A percentile compares a stretch with the other conserved stretches of the same genome.
phyloP scores from a whole-genome alignment of 305 asterid genomes.

The Monarda citriodora region DNA sequence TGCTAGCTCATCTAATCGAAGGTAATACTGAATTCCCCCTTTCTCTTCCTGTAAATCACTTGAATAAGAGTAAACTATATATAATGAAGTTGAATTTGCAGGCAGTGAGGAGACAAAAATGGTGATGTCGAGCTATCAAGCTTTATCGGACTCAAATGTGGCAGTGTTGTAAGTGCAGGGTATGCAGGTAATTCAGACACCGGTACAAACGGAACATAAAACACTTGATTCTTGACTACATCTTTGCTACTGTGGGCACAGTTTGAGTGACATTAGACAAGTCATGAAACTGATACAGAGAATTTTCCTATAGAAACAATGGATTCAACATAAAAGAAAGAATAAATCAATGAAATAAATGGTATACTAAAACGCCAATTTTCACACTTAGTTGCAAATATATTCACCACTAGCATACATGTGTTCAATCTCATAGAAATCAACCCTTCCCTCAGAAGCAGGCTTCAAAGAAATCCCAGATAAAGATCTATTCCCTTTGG shows the following conservation, averaged over 20 bases:
- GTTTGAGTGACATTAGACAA: no score
- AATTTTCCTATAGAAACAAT: background rate
- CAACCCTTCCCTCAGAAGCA: constrained; percentile 73
- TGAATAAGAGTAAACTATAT: background rate
- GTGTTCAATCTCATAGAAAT: constrained; percentile 80
- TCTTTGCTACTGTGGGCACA: no score
- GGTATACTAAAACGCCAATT: background rate
- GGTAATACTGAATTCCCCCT: constrained; percentile 33
- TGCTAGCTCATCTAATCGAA: constrained; percentile 56
- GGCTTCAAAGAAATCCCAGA: constrained; percentile 76
- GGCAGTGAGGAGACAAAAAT: constrained; percentile 63
- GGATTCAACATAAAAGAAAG: constrained; percentile 16
- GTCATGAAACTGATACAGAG: no score
- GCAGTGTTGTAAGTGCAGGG: no score
- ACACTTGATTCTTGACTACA: no score
- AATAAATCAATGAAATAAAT: constrained; percentile 18
- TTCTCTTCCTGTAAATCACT: background rate
- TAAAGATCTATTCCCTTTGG: constrained; percentile 55
- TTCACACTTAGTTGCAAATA: constrained; percentile 52
- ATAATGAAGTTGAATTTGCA: constrained; percentile 25
- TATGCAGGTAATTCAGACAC: no score
- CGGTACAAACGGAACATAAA: no score
- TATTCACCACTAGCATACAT: constrained; percentile 71
- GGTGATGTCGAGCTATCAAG: constrained; percentile 73
- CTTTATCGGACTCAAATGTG: no score